Evolutionary conservation across 2,329 filamentous ascomycete genomes (phyloP).

Genomic region (Aspergillus transmontanensis): DNA sequence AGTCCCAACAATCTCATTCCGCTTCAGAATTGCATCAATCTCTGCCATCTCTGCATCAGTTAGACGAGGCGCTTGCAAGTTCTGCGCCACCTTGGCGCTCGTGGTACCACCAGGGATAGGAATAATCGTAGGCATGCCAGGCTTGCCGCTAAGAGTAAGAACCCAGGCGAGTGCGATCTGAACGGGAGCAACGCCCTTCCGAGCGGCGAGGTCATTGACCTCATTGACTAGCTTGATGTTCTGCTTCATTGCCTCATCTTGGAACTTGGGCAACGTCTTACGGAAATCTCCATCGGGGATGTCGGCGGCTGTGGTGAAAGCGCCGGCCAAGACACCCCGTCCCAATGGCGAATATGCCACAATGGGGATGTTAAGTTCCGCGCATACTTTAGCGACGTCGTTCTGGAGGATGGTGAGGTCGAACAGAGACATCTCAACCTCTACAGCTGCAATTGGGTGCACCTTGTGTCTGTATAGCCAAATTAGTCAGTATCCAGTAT

Average conservation of each 20-base stretch:
- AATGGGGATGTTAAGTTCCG: slow-evolving; percentile 59
- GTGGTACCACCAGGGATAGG: slow-evolving; percentile 42
- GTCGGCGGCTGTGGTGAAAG: slow-evolving; percentile 50
- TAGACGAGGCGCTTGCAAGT: slow-evolving; percentile 32
- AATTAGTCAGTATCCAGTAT: neutral
- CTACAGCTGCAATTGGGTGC: slow-evolving; percentile 60
- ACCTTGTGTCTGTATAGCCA: slow-evolving; percentile 45
- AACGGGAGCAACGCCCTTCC: slow-evolving; percentile 47
- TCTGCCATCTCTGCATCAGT: slow-evolving; percentile 48
- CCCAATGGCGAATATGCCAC: slow-evolving; percentile 63
- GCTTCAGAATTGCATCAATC: slow-evolving; percentile 55
- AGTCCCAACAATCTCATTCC: slow-evolving; percentile 40
- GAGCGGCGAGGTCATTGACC: slow-evolving; percentile 47
- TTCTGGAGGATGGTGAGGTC: slow-evolving; percentile 60
- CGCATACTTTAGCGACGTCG: slow-evolving; percentile 58
- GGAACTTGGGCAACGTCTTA: slow-evolving; percentile 50
- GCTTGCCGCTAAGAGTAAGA: slow-evolving; percentile 42
- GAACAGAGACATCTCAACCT: slow-evolving; percentile 63
- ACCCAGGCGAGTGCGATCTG: slow-evolving; percentile 57
- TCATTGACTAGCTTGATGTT: slow-evolving; percentile 54
- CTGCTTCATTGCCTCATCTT: slow-evolving; percentile 52
- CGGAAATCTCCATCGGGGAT: slow-evolving; percentile 53
- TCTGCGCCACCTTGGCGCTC: slow-evolving; percentile 39
- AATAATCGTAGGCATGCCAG: slow-evolving; percentile 47
- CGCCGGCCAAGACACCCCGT: slow-evolving; percentile 57